Evolutionary conservation across 2,329 filamentous ascomycete species (phyloP), one percentile per base, ranked within the genome.

Genomic region (Aspergillus sclerotialis): DNA sequence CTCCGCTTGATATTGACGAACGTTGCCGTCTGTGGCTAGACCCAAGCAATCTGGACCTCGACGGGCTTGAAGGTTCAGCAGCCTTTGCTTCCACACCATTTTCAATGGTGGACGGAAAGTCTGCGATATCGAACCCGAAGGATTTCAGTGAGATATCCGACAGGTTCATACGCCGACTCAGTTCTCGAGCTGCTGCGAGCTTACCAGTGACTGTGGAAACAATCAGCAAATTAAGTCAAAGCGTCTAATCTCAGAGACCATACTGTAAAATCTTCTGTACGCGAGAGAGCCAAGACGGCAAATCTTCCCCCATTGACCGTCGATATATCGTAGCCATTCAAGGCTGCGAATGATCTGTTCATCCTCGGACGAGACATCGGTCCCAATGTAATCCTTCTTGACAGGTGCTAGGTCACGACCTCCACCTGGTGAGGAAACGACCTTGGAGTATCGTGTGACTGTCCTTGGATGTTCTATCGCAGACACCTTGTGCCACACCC

Each of bases 201-300:
- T 58, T 61, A 9, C 64, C 64, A 29, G 56, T 41, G 36, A 52
- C 57, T 60, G 36, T 29, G 24, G 16, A 23, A 39, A 10, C 6
- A 17, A 17, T 48, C 46, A 43, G 14, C 4, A 12, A 30, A 28
- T 30, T 28, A n/a, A 14, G 25, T n/a, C 19, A 59, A 61, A 66
- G 32, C 11, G 17, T 37, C 14, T 21, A 10, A 16, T 8, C 5
- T 7, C 14, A 15, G 21, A 7, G n/a, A 19, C 74, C 86, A 70
- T 76, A 93, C 87, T 74, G 30, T 94, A 72, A 52, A 95, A 88
- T 40, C 81, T 80, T 52, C 84, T 84, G 64, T 94, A 86, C n/a
- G 89, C 74, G 48, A 78, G 73, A 18, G 76, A 75, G 27, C 86
- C 79, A 36, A 78, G 70, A 12, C 68, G 63, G 49, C 90, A 85